Evolutionary conservation across 495 filamentous ascomycete genomes (phyloP), one percentile per base, ranked within the genome.

Genomic region (Parmelia sp.): DNA sequence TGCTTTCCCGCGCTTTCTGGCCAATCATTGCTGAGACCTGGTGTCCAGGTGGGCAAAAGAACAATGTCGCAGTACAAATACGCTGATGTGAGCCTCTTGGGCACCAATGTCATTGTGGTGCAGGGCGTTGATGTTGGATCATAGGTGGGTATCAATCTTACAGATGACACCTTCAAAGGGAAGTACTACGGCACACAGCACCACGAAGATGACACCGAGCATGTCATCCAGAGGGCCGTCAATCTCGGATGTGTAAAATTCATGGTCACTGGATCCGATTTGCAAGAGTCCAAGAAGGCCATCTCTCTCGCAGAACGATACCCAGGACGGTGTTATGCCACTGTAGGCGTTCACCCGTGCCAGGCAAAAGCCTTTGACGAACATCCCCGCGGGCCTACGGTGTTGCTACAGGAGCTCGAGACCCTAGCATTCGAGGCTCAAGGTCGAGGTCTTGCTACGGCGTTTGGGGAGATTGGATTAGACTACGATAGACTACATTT

Each of bases 391-490:
- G 85, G 79, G 58, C 80, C 82, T 65, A 75, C 73, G 58, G 81
- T 77, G 74, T 71, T 88, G 72, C 79, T 93, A 33, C 59, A 79
- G 3, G 80, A 86, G 59, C 80, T 97, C 15, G 75, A 79, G 42
- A 72, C 75, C 11, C 77, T 96, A 33, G 84, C 82, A 12, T 67
- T 72, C 8, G 72, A 74, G 39, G 78, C 76, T 11, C 79, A 74
- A 69, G 69, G 73, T 56, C 70, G 74, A 35, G 84, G 80, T 53
- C 80, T 80, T 35, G 79, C 81, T 25, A 87, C 90, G 17, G 95
- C 94, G 27, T 96, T 97, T 72, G 94, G 94, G 49, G 94, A 98
- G 72, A 91, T 98, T 62, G 94, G 94, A 12, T 84, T 98, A 2
- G 94, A 98, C 75, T 98, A 97, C 72, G 94, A 98, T 75, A 84